phyloP scores from a whole-genome alignment of 148 eudicot genomes.

The Arbutus unedo region DNA sequence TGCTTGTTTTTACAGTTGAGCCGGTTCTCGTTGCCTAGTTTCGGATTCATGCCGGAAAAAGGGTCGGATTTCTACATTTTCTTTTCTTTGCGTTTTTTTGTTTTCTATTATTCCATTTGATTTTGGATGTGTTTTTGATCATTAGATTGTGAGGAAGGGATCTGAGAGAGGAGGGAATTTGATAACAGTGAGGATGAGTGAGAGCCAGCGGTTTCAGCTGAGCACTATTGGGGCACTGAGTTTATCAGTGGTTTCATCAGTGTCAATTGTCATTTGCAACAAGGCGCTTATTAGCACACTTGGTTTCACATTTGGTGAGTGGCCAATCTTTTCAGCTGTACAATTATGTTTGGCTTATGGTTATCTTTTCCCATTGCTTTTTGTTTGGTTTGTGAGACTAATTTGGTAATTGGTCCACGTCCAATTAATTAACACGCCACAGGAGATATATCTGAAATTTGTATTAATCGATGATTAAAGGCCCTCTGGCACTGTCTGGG shows the following conservation, averaged over 20 bases:
- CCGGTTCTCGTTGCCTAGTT: constrained; percentile 3
- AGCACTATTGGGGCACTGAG: constrained; percentile 40
- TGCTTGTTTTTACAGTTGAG: constrained; percentile 13
- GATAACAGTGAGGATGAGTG: constrained; percentile 27
- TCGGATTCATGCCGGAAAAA: neutral
- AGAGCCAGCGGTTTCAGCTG: constrained; percentile 33
- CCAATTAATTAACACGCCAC: neutral
- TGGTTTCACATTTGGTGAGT: constrained; percentile 41
- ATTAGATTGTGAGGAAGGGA: constrained; percentile 20
- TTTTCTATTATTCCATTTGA: neutral
- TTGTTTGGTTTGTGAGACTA: neutral
- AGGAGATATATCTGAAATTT: neutral
- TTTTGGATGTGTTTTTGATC: constrained; percentile 6
- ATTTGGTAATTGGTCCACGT: neutral
- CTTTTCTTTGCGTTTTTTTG: neutral
- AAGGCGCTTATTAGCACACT: constrained; percentile 41
- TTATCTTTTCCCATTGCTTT: neutral
- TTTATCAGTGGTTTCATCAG: constrained; percentile 41
- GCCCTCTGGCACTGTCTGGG: neutral
- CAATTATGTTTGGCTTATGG: neutral
- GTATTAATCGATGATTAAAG: neutral
- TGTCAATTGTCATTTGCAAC: constrained; percentile 39
- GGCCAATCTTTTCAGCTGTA: neutral
- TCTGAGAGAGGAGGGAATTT: constrained; percentile 7
- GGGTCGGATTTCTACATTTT: neutral